These are phyloP conservation scores for Globisporangium paroecandrum DNA, from an alignment of 352 stramenopile genomes.

Conservation along the genomic window DNA sequence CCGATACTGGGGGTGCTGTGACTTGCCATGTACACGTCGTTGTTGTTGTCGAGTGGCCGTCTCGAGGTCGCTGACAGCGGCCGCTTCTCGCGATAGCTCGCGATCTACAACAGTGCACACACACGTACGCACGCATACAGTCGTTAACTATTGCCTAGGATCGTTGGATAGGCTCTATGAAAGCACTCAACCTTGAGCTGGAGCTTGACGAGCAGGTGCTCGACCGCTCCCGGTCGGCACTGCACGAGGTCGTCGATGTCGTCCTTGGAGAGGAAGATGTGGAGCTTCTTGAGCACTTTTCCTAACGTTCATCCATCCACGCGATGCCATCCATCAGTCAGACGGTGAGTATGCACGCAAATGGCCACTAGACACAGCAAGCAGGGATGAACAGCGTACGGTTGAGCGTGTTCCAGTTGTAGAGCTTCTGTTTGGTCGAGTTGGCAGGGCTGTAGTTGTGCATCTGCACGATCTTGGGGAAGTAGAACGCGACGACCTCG, in stretches of 20 bases:
- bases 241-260: slow-evolving; percentile 92
- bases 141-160: background rate
- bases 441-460: slow-evolving; percentile 96
- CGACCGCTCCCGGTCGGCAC: slow-evolving; percentile 85
- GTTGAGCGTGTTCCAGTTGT: slow-evolving; percentile 96
- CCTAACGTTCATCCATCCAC: slow-evolving; percentile 19
- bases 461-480: slow-evolving; percentile 94
- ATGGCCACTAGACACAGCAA: slow-evolving; percentile 9
- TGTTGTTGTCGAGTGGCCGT: slow-evolving; percentile 23
- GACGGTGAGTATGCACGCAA: background rate
- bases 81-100: slow-evolving; percentile 65
- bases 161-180: background rate
- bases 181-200: slow-evolving; percentile 78
- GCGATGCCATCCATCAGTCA: slow-evolving; percentile 2
- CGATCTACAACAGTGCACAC: slow-evolving; percentile 44
- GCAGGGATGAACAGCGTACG: slow-evolving; percentile 27
- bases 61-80: slow-evolving; percentile 26
- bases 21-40: slow-evolving; percentile 29
- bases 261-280: slow-evolving; percentile 77
- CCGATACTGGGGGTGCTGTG: background rate
- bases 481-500: slow-evolving; percentile 93
- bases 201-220: slow-evolving; percentile 88
- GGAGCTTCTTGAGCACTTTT: slow-evolving; percentile 86
- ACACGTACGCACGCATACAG: background rate
- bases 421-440: slow-evolving; percentile 92